phyloP scores from a whole-genome alignment of 192 early-diverging fungal genomes.

The Rhizoclosmatium sp. region DNA sequence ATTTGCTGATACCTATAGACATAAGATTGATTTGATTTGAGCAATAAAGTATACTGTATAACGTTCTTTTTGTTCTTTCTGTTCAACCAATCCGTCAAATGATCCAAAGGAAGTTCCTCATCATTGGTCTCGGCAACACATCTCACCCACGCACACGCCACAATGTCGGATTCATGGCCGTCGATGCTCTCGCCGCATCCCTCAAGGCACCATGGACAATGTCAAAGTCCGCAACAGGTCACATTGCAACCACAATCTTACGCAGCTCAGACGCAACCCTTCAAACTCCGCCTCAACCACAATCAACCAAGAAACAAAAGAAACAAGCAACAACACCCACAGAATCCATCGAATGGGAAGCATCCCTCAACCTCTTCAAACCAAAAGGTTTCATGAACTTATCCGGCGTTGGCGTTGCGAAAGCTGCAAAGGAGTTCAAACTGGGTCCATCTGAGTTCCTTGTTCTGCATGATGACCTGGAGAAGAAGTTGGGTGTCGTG shows the following conservation, averaged over 20 bases:
- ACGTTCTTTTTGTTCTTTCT: too few relatives aligned
- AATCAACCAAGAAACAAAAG: neutral
- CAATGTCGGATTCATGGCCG: conserved; percentile 75
- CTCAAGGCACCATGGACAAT: conserved; percentile 12
- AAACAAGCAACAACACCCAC: neutral
- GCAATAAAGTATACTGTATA: too few relatives aligned
- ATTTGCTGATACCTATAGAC: too few relatives aligned
- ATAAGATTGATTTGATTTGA: too few relatives aligned
- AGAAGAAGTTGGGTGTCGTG: conserved; percentile 69
- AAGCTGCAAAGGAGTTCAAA: conserved; percentile 61
- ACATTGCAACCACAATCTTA: neutral
- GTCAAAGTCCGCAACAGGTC: neutral
- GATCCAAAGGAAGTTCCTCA: neutral
- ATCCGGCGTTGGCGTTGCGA: conserved; percentile 65
- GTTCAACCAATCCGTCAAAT: too few relatives aligned
- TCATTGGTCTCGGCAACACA: conserved; percentile 79
- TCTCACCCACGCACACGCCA: conserved; percentile 71
- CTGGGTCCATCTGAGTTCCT: conserved; percentile 57
- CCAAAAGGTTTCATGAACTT: conserved; percentile 74
- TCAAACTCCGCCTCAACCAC: neutral
- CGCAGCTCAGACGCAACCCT: neutral
- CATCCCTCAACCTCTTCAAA: conserved; percentile 65
- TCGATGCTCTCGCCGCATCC: conserved; percentile 61
- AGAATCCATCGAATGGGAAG: neutral
- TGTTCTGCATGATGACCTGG: conserved; percentile 79